These are phyloP conservation scores for Coniochaeta hoffmannii DNA, from an alignment of 2,329 filamentous ascomycete genomes.

Conservation along the genomic window DNA sequence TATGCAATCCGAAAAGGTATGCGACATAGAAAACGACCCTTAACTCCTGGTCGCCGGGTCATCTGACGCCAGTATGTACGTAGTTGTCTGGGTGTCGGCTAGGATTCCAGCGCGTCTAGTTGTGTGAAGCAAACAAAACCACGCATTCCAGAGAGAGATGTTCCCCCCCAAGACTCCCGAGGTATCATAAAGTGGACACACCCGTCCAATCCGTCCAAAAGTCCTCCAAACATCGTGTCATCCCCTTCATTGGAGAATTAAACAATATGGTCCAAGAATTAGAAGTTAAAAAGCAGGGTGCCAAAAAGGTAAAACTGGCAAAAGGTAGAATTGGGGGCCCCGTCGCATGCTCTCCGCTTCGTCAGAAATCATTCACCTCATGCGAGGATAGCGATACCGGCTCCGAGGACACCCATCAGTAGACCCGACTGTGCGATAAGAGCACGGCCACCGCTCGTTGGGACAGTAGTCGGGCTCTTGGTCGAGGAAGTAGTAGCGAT, in stretches of 20 bases:
- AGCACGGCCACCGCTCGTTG: constrained; percentile 24
- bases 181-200: constrained; percentile 2
- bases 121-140: not conserved
- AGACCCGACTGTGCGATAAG: constrained; percentile 32
- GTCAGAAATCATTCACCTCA: constrained; percentile 13
- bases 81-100: not conserved
- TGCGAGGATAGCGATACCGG: constrained; percentile 30
- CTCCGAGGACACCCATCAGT: constrained; percentile 30
- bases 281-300: not conserved
- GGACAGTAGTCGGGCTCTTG: constrained; percentile 7
- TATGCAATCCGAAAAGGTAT: not conserved
- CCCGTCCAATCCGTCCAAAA: not conserved
- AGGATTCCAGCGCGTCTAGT: not conserved
- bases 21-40: not conserved
- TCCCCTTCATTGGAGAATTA: not conserved
- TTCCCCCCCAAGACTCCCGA: not conserved
- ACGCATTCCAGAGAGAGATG: not conserved
- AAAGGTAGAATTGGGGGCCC: not conserved
- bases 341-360: not conserved
- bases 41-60: not conserved
- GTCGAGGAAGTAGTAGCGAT: constrained; percentile 18
- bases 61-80: not conserved
- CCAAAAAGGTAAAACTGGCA: not conserved
- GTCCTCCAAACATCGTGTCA: constrained; percentile 1
- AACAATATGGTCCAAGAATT: constrained; percentile 1